Evolutionary conservation across 257 asterid genomes (phyloP).

Genomic region (Solanum tarapatanum): DNA sequence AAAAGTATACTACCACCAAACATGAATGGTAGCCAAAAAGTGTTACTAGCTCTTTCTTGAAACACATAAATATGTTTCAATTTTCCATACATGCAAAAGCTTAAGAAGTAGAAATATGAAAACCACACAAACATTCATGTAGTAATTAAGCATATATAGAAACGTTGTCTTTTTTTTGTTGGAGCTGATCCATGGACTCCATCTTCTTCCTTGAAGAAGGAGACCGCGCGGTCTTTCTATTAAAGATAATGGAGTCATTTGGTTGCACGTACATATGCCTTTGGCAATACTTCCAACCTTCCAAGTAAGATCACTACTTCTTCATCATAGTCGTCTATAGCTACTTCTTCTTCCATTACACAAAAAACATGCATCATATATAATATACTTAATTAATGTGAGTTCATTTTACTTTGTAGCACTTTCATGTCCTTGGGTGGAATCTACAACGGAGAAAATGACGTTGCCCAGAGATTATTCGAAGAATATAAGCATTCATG

Average conservation of each 20-base stretch:
- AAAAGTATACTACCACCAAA: not conserved
- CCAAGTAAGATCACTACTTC: constrained; percentile 31
- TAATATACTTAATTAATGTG: not conserved
- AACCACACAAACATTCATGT: not conserved
- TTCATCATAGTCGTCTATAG: not conserved
- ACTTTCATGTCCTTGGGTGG: constrained; percentile 41
- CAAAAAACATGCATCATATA: not conserved
- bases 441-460: constrained; percentile 21
- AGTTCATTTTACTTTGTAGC: constrained; percentile 12
- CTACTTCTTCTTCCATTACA: not conserved
- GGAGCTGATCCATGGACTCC: constrained; percentile 4
- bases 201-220: constrained; percentile 41
- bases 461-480: constrained; percentile 33
- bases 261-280: constrained; percentile 58
- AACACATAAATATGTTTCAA: not conserved
- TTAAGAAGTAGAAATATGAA: not conserved
- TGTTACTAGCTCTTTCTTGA: not conserved
- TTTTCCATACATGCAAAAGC: not conserved
- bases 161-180: not conserved
- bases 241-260: constrained; percentile 32
- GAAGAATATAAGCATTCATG: constrained; percentile 27
- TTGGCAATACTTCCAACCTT: constrained; percentile 42
- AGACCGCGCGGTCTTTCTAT: constrained; percentile 41
- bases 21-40: not conserved
- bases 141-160: not conserved